Base-by-base conservation (phyloP, 2,329 filamentous ascomycete genomes). In the Lasiodiplodia hormozganensis region DNA sequence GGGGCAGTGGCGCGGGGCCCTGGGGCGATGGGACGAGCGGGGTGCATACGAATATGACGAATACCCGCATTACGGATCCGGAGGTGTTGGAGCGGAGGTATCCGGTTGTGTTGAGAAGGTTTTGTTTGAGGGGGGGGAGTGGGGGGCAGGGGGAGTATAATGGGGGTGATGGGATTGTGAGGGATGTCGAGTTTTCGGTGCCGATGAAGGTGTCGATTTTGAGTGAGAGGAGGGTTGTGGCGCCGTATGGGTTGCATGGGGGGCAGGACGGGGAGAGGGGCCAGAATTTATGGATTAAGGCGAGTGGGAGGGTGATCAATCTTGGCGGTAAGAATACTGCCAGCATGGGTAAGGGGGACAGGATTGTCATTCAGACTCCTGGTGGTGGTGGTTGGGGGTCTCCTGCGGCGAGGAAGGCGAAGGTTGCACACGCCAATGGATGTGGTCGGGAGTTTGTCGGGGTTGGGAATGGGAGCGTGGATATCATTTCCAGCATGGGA, bases 1-100 rank as follows among this genome's bases (percentile, higher is more conserved):
- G 79, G n/a, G 79, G 79, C 0, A 71, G 72, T 3, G 79, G 79
- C 10, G 79, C 78, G 1, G 78, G 77, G 0, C 71, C 73, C 12
- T 62, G 75, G 7, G 73, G 75, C 52, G 62, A 75, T 11, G 79
- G 78, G 10, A 74, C 73, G 54, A 69, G 73, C 40, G 75, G 74
- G 28, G 74, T 76, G 6, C 74, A 76, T 54, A 73, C 73, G 4
- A 75, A 78, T 54, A 74, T 75, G n/a, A 80, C 78, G 10, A 77
- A 79, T 68, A 79, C 75, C 0, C 73, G 75, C 28, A 75, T 75
- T 65, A 77, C 78, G 7, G 75, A 81, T 65, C 62, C 73, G 1
- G 75, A 79, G 69, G 73, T 80, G 11, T 71, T 81, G 2, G 80
- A 82, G 71, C 74, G 76, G 65, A 73, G 78, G 6, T 79, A 76